A percentile compares a stretch with the other conserved stretches of the same genome.
Conservation (phyloP, 805 yeast species). For the Wickerhamomyces subpelliculosus region DNA sequence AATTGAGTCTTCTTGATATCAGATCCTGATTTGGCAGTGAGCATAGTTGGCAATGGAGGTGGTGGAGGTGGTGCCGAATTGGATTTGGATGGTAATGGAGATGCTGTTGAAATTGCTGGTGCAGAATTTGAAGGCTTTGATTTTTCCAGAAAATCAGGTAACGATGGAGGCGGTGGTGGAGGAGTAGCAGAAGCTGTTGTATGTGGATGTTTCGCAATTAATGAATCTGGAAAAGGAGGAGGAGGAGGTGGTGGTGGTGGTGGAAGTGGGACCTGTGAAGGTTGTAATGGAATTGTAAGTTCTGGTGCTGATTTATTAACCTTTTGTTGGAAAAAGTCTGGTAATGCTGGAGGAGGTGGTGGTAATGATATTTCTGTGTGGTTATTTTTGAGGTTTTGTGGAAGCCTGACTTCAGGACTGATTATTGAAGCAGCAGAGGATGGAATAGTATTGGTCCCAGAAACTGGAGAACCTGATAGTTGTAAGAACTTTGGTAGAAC, state of each 20-base stretch:
- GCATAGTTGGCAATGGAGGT: conserved; percentile 16
- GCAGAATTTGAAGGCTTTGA: conserved; percentile 7
- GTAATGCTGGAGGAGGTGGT: neutral
- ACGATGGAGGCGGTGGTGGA: conserved; percentile 30
- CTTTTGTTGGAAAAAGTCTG: neutral
- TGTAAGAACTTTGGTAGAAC: neutral
- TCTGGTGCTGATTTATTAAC: neutral
- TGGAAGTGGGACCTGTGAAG: conserved; percentile 1
- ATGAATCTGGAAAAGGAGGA: conserved; percentile 1
- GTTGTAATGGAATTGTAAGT: neutral
- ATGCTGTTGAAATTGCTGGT: conserved; percentile 26
- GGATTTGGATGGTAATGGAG: conserved; percentile 26
- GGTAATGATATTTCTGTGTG: no score
- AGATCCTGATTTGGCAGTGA: conserved; percentile 6
- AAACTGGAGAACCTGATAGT: neutral
- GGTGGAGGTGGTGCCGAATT: conserved; percentile 27
- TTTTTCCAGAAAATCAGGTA: conserved; percentile 3
- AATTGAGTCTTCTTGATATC: neutral
- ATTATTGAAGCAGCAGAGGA: no score
- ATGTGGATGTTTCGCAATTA: conserved; percentile 4
- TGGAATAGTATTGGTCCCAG: neutral
- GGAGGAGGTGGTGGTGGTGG: conserved; percentile 13
- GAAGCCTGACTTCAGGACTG: no score
- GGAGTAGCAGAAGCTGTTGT: conserved; percentile 11
- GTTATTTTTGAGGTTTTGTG: no score